Percentiles rank a stretch among this genome's conserved stretches.
Evolutionary conservation across 164 flowering plant genomes (phyloP).

Genomic region (Chimonanthus salicifolius): DNA sequence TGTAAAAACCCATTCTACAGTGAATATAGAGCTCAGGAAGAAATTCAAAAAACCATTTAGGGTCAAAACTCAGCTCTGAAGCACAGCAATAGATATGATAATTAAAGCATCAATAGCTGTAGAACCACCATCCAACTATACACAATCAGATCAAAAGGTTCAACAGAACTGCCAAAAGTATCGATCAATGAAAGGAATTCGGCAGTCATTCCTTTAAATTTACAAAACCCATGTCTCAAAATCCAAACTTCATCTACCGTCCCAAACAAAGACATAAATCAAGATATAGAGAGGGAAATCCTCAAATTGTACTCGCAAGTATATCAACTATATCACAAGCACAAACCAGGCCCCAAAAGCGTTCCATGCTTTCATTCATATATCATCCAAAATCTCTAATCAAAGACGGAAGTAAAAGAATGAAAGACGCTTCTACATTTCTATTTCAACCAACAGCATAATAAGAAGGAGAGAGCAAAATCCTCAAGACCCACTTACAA

Average conservation of each 20-base stretch:
- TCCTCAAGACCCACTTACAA: neutral
- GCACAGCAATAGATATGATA: neutral
- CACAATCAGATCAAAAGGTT: neutral
- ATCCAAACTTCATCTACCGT: neutral
- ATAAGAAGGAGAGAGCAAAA: neutral
- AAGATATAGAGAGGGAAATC: neutral
- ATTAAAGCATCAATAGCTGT: neutral
- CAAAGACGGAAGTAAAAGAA: too few species aligned
- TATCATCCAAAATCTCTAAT: too few species aligned
- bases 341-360: too few species aligned
- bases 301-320: neutral
- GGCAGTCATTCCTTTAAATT: constrained; percentile 7
- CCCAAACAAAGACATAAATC: neutral
- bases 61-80: neutral
- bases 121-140: neutral
- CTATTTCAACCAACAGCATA: too few species aligned
- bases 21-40: neutral
- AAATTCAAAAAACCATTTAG: neutral
- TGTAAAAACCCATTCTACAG: constrained; percentile 39
- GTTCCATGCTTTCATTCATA: too few species aligned
- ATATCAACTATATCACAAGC: too few species aligned
- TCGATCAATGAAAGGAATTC: neutral
- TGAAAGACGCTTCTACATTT: too few species aligned
- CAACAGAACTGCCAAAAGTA: neutral
- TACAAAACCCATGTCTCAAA: constrained; percentile 7